Conservation (phyloP, 192 early-diverging fungal genomes). For the Pilaira anomala region DNA sequence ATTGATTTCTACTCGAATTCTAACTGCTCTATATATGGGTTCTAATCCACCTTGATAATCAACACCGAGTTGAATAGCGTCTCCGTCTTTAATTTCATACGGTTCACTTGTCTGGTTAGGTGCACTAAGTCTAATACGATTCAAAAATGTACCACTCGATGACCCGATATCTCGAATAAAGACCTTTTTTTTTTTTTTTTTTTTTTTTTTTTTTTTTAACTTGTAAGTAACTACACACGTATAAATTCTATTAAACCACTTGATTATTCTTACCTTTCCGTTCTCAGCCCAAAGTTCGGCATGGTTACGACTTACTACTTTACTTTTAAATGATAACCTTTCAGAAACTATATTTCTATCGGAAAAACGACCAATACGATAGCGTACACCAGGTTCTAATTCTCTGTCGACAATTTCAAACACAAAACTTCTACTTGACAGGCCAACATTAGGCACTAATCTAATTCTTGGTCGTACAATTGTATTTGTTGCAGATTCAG, state of each 20-base stretch:
- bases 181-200: slow-evolving; percentile 56
- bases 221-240: background rate
- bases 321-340: slow-evolving; percentile 79
- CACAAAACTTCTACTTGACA: slow-evolving; percentile 11
- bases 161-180: slow-evolving; percentile 91
- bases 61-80: slow-evolving; percentile 91
- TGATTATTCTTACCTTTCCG: slow-evolving; percentile 49
- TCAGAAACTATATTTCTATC: slow-evolving; percentile 60
- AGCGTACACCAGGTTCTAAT: slow-evolving; percentile 54
- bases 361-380: slow-evolving; percentile 73
- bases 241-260: no score
- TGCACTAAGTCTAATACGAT: slow-evolving; percentile 88
- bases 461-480: background rate
- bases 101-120: slow-evolving; percentile 80
- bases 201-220: background rate
- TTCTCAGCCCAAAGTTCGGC: slow-evolving; percentile 88
- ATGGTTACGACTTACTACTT: slow-evolving; percentile 90
- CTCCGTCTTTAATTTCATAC: slow-evolving; percentile 78
- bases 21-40: slow-evolving; percentile 92
- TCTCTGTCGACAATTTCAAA: slow-evolving; percentile 63
- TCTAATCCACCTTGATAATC: slow-evolving; percentile 86
- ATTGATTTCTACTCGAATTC: slow-evolving; percentile 79
- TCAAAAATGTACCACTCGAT: slow-evolving; percentile 96
- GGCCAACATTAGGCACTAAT: slow-evolving; percentile 10
- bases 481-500: background rate